Evolutionary conservation across 2,329 filamentous ascomycete species (phyloP), one percentile per base, ranked within the genome.

Genomic region (Colletotrichum costaricense): DNA sequence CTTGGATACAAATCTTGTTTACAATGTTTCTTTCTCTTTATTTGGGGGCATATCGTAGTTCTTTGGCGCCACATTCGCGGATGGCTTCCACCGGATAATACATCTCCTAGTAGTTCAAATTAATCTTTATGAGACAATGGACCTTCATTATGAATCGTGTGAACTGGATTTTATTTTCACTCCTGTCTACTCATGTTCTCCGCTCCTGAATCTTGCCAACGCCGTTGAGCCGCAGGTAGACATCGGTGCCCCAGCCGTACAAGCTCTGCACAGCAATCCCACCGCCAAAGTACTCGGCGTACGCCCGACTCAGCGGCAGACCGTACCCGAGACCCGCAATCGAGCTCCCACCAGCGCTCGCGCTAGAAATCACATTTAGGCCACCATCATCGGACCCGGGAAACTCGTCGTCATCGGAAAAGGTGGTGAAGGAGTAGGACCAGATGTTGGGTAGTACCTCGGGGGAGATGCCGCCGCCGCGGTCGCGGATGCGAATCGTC

Each of bases 351-450:
- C 94, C 93, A 0, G 90, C 91, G 67, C 91, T 93, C 35, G 91
- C 91, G 2, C 89, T 89, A 1, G 93, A 93, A 62, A 98, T 93
- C 5, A 93, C 91, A 78, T 92, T 93, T 74, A 98, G 84, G 0
- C 93, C 94, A 78, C 93, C 94, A 78, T 94, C 87, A 16, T 84
- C 83, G 14, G 84, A 82, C 24, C 82, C 83, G 35, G 83, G 81
- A 59, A 84, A 76, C 5, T 85, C 84, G 55, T 85, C 80, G 70
- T 90, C 86, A 74, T 90, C 94, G 69, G 91, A 93, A 82, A 98
- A 98, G 0, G 97, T 99, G 24, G 96, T 98, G 81, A 98, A 99
- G 75, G 94, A 97, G 82, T 98, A 99, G 7, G 95, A 95, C 95
- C 97, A 99, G 72, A 99, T 95, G 76, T 96, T 93, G 5, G 93